These are phyloP conservation scores for Bacidia rubella DNA, from an alignment of 495 filamentous ascomycete species.

Conservation along the genomic window DNA sequence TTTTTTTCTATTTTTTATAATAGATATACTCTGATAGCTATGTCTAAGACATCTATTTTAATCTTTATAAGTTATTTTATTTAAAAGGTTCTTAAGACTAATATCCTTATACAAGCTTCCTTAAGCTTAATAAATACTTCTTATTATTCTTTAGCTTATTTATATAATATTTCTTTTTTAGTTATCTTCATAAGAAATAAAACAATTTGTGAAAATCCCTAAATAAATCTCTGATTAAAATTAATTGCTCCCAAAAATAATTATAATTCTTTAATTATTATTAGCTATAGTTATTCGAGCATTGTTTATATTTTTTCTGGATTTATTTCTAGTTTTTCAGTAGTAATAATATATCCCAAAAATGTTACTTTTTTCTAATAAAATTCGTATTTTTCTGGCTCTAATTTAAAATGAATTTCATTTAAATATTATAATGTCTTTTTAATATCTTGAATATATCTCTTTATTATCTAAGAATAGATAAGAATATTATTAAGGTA, in stretches of 20 bases:
- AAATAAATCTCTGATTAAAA: constrained; percentile 17
- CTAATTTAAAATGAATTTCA: constrained; percentile 17
- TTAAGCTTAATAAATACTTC: constrained; percentile 11
- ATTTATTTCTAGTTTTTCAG: constrained; percentile 20
- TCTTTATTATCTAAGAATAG: background rate
- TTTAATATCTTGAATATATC: constrained; percentile 3
- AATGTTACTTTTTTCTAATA: constrained; percentile 20
- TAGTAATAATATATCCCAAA: constrained; percentile 21
- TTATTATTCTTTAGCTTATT: constrained; percentile 9
- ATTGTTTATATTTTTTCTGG: constrained; percentile 16
- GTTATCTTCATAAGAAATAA: constrained; percentile 7
- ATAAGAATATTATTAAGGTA: constrained; percentile 10
- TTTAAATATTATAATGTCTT: constrained; percentile 2
- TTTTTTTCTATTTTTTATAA: constrained; percentile 8
- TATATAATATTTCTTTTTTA: constrained; percentile 11
- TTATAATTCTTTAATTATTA: constrained; percentile 14
- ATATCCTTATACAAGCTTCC: constrained; percentile 2
- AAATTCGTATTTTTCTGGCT: constrained; percentile 24
- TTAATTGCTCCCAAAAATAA: constrained; percentile 16
- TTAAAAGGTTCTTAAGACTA: constrained; percentile 11
- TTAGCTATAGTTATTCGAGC: constrained; percentile 13
- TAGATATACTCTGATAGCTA: constrained; percentile 10
- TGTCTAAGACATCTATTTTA: constrained; percentile 13
- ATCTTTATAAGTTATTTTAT: constrained; percentile 6
- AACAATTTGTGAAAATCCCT: constrained; percentile 8